Conservation (phyloP, 176 grass and related monocot genomes). For the Areca catechu region DNA sequence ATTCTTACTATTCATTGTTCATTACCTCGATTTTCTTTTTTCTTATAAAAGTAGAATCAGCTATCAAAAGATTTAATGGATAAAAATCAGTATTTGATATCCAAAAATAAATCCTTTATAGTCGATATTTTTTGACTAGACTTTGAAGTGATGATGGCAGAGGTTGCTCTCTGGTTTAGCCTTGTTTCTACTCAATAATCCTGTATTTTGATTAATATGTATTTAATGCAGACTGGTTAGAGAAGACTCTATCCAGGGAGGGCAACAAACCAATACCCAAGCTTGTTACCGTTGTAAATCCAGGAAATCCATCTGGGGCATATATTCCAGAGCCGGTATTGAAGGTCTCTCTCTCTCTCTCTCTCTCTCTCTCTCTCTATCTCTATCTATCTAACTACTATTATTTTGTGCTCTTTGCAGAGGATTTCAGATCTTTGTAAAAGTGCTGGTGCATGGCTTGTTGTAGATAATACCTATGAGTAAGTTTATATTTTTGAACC, state of each 20-base stretch:
- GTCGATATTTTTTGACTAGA: no score
- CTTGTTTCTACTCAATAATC: no score
- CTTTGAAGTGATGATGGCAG: no score
- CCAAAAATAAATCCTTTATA: no score
- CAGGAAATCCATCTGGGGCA: slow-evolving; percentile 79
- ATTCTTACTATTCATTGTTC: no score
- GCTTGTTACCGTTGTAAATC: slow-evolving; percentile 97
- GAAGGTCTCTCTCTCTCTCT: slow-evolving; percentile 31
- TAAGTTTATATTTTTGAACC: slow-evolving; percentile 30
- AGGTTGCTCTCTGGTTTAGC: no score
- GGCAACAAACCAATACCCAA: slow-evolving; percentile 54
- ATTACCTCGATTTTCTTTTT: no score
- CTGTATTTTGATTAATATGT: slow-evolving; percentile 13
- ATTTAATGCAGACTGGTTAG: slow-evolving; percentile 67
- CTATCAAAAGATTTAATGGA: no score
- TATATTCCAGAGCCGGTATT: slow-evolving; percentile 60
- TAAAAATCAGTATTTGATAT: no score
- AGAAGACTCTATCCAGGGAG: slow-evolving; percentile 46
- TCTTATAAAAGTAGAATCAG: no score
- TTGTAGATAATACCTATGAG: slow-evolving; percentile 99
- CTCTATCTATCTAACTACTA: no score
- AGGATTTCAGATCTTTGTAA: slow-evolving; percentile 80
- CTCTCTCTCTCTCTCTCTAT: neutral
- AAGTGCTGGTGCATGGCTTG: slow-evolving; percentile 79
- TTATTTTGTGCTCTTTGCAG: slow-evolving; percentile 31